phyloP scores from a whole-genome alignment of 2,329 filamentous ascomycete species.

The Hypoxylon rubiginosum region DNA sequence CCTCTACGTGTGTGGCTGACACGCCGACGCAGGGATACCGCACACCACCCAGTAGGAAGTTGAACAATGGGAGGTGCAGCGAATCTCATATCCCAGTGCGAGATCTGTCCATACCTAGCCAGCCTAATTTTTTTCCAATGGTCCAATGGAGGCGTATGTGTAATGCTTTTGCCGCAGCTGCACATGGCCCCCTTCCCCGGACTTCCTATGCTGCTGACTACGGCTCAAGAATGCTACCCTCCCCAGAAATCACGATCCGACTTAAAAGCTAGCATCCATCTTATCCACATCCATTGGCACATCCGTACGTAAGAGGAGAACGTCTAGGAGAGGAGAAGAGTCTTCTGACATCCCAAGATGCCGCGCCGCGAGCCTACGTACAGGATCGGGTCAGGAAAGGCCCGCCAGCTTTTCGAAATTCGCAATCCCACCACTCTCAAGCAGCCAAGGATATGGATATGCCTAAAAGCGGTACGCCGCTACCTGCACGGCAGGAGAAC shows the following conservation, averaged over 20 bases:
- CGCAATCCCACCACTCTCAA: conserved; percentile 15
- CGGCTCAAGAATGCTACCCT: neutral
- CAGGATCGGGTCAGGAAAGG: conserved; percentile 41
- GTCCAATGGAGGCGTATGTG: conserved; percentile 7
- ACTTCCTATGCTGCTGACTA: neutral
- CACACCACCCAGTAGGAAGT: conserved; percentile 4
- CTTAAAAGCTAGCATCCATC: neutral
- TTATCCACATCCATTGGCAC: conserved; percentile 17
- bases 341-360: conserved; percentile 7
- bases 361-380: conserved; percentile 42
- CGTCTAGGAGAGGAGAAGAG: no score
- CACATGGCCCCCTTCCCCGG: neutral
- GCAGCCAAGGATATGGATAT: neutral
- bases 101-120: conserved; percentile 9
- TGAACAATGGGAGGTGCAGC: conserved; percentile 1
- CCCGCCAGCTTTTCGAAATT: conserved; percentile 11
- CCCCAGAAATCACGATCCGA: conserved; percentile 16
- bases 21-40: conserved; percentile 9
- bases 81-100: conserved; percentile 22
- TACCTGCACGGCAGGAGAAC: conserved; percentile 16
- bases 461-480: neutral
- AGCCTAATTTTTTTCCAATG: conserved; percentile 1
- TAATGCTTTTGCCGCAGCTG: neutral
- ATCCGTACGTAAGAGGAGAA: neutral
- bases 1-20: conserved; percentile 31